Evolutionary conservation across 495 filamentous ascomycete genomes (phyloP).

Genomic region (Penicillium herquei): DNA sequence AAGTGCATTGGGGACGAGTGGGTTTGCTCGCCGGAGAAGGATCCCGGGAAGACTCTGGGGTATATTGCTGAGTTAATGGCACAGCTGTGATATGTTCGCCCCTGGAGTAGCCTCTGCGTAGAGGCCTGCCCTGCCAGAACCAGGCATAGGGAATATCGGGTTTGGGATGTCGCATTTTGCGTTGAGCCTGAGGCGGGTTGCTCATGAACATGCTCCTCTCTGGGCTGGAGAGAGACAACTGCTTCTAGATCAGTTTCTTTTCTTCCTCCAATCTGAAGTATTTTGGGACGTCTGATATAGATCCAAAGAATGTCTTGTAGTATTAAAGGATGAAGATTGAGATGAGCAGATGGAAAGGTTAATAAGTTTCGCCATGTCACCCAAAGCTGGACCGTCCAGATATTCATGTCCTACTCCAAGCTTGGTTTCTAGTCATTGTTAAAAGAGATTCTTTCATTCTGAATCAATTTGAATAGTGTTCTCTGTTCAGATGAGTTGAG

Average conservation of each 20-base stretch:
- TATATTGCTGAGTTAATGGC: not conserved
- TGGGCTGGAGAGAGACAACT: not conserved
- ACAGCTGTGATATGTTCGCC: slow-evolving; percentile 5
- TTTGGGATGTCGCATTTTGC: not conserved
- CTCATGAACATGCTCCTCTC: not conserved
- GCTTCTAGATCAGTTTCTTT: not conserved
- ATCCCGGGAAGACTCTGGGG: not conserved
- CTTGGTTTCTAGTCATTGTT: not conserved
- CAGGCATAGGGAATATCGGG: slow-evolving; percentile 4
- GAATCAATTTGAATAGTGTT: not conserved
- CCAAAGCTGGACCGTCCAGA: no score
- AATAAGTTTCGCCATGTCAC: no score
- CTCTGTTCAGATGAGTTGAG: not conserved
- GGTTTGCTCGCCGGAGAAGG: not conserved
- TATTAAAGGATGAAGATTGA: not conserved
- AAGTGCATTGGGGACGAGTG: not conserved
- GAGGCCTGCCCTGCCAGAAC: slow-evolving; percentile 25
- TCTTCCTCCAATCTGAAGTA: not conserved
- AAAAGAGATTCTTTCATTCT: not conserved
- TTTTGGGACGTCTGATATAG: no score
- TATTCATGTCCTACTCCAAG: no score
- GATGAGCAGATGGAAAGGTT: no score
- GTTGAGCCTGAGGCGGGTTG: not conserved
- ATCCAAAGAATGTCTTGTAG: slow-evolving; percentile 3
- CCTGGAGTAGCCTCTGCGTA: slow-evolving; percentile 11